phyloP scores from a whole-genome alignment of 345 rosid genomes.

The Cardamine resedifolia region DNA sequence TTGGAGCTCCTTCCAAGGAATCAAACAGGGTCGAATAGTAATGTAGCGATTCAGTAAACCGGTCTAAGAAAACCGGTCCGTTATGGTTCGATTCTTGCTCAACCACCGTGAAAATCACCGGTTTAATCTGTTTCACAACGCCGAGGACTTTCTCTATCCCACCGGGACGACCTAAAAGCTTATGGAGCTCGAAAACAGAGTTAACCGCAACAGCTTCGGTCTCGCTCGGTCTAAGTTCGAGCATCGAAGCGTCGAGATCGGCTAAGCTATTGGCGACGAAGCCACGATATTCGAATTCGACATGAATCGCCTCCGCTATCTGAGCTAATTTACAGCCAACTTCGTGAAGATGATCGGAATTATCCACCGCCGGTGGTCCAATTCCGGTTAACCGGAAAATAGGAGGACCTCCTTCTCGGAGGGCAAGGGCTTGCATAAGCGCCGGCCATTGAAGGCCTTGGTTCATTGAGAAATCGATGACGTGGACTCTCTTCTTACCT shows the following conservation, averaged over 20 bases:
- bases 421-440: conserved; percentile 80
- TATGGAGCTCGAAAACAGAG: conserved; percentile 82
- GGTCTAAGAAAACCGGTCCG: conserved; percentile 70
- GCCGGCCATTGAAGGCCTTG: conserved; percentile 94
- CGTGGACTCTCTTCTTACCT: conserved; percentile 66
- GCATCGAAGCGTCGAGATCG: conserved; percentile 76
- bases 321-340: conserved; percentile 87
- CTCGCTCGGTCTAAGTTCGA: conserved; percentile 57
- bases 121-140: conserved; percentile 60
- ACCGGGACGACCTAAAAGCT: conserved; percentile 59
- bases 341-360: conserved; percentile 60
- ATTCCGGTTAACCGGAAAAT: conserved; percentile 73
- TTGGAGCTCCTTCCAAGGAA: conserved; percentile 63
- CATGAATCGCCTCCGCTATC: conserved; percentile 62
- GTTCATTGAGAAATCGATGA: conserved; percentile 74
- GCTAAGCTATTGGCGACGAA: conserved; percentile 73
- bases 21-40: conserved; percentile 83
- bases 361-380: conserved; percentile 70
- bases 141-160: conserved; percentile 62
- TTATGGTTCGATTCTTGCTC: conserved; percentile 90
- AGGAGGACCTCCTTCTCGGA: conserved; percentile 68
- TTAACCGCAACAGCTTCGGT: conserved; percentile 73
- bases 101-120: conserved; percentile 70
- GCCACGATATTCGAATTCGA: conserved; percentile 76
- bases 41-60: conserved; percentile 82